These are phyloP conservation scores for Zea luxurians DNA, from an alignment of 176 grass and related monocot species.

Conservation along the genomic window DNA sequence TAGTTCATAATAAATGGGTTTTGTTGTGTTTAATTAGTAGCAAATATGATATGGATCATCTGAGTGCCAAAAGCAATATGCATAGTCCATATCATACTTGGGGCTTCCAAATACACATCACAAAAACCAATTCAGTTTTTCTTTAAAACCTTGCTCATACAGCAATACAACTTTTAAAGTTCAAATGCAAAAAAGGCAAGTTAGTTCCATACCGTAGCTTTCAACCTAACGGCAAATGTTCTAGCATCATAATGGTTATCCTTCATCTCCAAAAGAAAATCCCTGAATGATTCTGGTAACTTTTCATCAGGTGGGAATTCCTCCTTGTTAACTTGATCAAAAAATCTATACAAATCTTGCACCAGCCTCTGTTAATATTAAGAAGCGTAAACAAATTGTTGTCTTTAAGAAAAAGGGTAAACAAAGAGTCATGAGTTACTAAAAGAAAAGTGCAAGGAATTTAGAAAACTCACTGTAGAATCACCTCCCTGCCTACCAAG, in stretches of 20 bases:
- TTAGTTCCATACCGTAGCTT: slow-evolving; percentile 66
- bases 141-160: neutral
- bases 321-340: slow-evolving; percentile 75
- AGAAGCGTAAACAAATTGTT: slow-evolving; percentile 32
- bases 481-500: slow-evolving; percentile 65
- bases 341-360: slow-evolving; percentile 79
- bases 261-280: slow-evolving; percentile 86
- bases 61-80: slow-evolving; percentile 4
- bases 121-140: neutral
- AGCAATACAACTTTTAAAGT: neutral
- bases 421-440: slow-evolving; percentile 20
- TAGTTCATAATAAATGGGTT: neutral
- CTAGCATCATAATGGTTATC: slow-evolving; percentile 79
- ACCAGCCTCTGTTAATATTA: slow-evolving; percentile 66
- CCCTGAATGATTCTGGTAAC: slow-evolving; percentile 78
- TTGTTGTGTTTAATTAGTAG: neutral
- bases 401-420: slow-evolving; percentile 31
- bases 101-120: neutral
- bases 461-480: slow-evolving; percentile 61
- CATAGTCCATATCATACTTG: neutral
- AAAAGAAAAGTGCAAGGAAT: slow-evolving; percentile 25
- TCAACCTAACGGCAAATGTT: slow-evolving; percentile 73
- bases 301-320: slow-evolving; percentile 54
- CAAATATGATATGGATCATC: neutral
- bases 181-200: slow-evolving; percentile 14